phyloP scores from a whole-genome alignment of 108 stramenopile species.

The Nannochloropsis oceanica region DNA sequence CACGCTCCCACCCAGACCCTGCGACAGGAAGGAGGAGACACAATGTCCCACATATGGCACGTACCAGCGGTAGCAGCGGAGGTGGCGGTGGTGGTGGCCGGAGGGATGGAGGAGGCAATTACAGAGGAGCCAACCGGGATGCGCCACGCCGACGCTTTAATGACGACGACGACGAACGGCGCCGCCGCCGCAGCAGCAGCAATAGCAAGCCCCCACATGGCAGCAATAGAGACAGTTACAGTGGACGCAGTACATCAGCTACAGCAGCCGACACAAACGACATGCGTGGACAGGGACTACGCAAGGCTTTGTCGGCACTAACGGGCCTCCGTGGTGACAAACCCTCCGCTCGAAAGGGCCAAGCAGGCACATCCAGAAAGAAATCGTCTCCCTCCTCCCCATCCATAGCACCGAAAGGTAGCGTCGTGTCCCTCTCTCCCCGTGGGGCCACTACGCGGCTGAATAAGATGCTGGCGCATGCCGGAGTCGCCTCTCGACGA shows the following conservation, averaged over 20 bases:
- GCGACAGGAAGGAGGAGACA: no score
- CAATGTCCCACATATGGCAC: no score
- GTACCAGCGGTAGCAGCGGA: no score
- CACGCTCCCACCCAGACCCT: no score
- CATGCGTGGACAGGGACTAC: not conserved
- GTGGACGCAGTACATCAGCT: not conserved
- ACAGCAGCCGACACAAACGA: not conserved
- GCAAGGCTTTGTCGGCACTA: not conserved
- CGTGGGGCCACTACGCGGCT: slow-evolving; percentile 1
- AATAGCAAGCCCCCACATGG: no score
- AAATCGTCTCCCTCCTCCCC: not conserved
- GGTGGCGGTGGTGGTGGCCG: no score
- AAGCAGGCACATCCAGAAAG: not conserved
- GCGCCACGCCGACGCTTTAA: no score
- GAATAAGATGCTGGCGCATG: slow-evolving; percentile 24
- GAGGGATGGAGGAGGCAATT: no score
- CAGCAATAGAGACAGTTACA: no score
- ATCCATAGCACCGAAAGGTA: not conserved
- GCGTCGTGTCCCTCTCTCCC: not conserved
- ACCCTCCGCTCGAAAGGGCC: not conserved
- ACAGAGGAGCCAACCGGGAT: no score
- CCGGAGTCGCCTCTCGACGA: slow-evolving; percentile 23
- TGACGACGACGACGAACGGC: no score
- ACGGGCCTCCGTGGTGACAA: not conserved
- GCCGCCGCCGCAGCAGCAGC: no score